A percentile compares a stretch with the other conserved stretches of the same genome.
phyloP scores from a whole-genome alignment of 306 rosid genomes.

The Adenanthera pavonina region DNA sequence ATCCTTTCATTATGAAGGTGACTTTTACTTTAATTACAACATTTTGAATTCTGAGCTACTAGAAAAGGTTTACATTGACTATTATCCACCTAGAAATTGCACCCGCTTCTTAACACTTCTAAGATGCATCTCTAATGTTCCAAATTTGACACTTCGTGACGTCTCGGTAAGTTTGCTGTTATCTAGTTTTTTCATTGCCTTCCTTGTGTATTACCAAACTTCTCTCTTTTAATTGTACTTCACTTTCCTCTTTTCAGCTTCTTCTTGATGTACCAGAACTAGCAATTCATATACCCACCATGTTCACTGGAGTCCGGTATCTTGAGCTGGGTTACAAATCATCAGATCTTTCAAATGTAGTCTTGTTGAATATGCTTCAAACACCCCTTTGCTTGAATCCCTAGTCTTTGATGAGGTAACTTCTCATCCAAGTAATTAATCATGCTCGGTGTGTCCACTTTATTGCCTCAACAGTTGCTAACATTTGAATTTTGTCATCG shows the following conservation, averaged over 20 bases:
- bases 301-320: background rate
- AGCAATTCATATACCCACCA: background rate
- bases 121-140: background rate
- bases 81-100: background rate
- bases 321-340: background rate
- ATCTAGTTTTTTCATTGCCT: no score
- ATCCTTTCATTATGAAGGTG: background rate
- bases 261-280: background rate
- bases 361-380: slow-evolving; percentile 19
- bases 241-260: background rate
- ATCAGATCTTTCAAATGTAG: background rate
- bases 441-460: background rate
- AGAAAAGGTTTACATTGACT: background rate
- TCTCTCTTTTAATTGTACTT: background rate
- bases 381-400: slow-evolving; percentile 10
- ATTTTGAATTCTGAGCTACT: background rate
- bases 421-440: slow-evolving; percentile 8
- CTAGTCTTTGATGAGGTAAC: slow-evolving; percentile 20
- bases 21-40: background rate
- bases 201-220: background rate
- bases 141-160: background rate
- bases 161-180: background rate
- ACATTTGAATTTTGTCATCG: background rate
- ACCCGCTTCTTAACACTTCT: no score
- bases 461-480: background rate